phyloP scores from a whole-genome alignment of 495 filamentous ascomycete genomes.

The Trichocladium antarcticum region DNA sequence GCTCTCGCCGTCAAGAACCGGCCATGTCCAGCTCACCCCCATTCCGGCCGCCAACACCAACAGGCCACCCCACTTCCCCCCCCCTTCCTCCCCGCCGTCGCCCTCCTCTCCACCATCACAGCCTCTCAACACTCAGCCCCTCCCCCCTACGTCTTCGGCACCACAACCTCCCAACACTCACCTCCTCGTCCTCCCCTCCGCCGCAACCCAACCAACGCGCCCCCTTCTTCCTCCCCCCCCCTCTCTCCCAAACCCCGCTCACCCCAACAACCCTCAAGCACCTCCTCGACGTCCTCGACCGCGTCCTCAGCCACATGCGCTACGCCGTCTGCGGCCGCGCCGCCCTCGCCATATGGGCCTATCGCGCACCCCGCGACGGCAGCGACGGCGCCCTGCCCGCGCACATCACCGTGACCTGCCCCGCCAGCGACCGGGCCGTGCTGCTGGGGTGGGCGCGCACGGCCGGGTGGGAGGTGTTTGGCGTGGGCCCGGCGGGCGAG shows the following conservation, averaged over 20 bases:
- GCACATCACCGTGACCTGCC: constrained; percentile 26
- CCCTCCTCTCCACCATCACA: background rate
- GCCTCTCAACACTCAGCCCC: constrained; percentile 5
- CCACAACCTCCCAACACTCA: background rate
- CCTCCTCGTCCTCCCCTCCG: background rate
- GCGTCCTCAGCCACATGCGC: constrained; percentile 23
- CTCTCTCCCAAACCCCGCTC: constrained; percentile 4
- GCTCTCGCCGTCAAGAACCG: too few relatives aligned
- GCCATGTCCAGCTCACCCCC: too few relatives aligned
- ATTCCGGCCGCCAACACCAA: background rate
- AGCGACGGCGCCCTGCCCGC: background rate
- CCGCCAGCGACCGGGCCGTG: constrained; percentile 16
- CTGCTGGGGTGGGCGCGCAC: constrained; percentile 24
- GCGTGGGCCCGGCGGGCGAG: background rate
- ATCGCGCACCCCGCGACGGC: background rate
- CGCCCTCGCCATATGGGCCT: constrained; percentile 30
- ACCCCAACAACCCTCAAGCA: constrained; percentile 5
- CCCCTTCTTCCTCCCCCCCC: background rate
- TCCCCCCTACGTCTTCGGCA: background rate
- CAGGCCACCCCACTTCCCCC: background rate
- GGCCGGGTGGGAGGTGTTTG: constrained; percentile 3
- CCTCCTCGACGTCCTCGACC: constrained; percentile 25
- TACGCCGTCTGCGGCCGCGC: constrained; percentile 33
- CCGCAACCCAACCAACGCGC: background rate
- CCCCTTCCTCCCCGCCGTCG: background rate